Percentiles rank a stretch among this genome's conserved stretches.
phyloP scores from a whole-genome alignment of 2,329 filamentous ascomycete genomes.

The Claviceps paspali region DNA sequence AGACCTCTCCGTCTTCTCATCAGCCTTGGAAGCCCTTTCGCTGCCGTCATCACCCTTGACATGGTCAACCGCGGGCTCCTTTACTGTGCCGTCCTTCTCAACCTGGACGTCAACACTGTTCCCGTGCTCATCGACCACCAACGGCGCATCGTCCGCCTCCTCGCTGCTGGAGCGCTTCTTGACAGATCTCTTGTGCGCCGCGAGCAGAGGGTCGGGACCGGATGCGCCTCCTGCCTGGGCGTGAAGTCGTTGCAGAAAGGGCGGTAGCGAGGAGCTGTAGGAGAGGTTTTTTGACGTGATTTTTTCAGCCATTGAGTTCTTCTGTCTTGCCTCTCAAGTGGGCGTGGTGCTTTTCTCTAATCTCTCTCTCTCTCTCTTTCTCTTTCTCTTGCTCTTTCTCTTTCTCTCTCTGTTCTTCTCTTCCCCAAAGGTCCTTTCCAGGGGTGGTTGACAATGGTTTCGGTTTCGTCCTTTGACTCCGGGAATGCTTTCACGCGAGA shows the following conservation, averaged over 20 bases:
- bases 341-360: neutral
- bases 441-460: too few relatives aligned
- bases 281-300: slow-evolving; percentile 57
- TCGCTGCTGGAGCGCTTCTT: slow-evolving; percentile 46
- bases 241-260: slow-evolving; percentile 43
- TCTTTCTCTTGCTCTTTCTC: neutral
- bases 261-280: slow-evolving; percentile 45
- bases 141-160: slow-evolving; percentile 61
- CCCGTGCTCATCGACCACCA: slow-evolving; percentile 58
- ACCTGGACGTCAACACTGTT: slow-evolving; percentile 42
- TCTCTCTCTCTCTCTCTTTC: too few relatives aligned
- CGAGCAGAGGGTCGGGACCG: slow-evolving; percentile 37
- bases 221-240: slow-evolving; percentile 33
- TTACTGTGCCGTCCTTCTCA: slow-evolving; percentile 25
- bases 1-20: slow-evolving; percentile 13
- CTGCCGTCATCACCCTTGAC: slow-evolving; percentile 10
- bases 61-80: slow-evolving; percentile 12
- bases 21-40: slow-evolving; percentile 16
- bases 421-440: too few relatives aligned
- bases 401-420: too few relatives aligned
- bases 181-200: slow-evolving; percentile 30
- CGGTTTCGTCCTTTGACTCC: too few relatives aligned
- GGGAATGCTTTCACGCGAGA: too few relatives aligned
- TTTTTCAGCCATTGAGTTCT: slow-evolving; percentile 42
- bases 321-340: too few relatives aligned